Evolutionary conservation across 495 filamentous ascomycete species (phyloP).

Genomic region (Penicilliopsis zonata): DNA sequence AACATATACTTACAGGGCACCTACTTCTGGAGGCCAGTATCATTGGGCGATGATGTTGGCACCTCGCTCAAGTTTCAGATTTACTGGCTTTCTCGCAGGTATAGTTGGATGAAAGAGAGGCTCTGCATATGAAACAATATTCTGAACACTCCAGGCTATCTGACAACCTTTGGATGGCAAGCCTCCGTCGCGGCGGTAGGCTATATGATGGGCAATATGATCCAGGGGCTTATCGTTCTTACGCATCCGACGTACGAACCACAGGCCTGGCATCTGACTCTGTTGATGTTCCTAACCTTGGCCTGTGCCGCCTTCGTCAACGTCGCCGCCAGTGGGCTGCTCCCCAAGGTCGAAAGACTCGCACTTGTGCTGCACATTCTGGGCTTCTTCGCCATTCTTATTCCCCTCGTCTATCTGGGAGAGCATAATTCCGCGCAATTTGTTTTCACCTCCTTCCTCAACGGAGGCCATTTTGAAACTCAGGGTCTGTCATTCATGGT

Average conservation of each 20-base stretch:
- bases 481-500: constrained; percentile 21
- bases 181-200: constrained; percentile 18
- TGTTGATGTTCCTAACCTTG: constrained; percentile 29
- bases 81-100: constrained; percentile 12
- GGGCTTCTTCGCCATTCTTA: constrained; percentile 30
- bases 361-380: constrained; percentile 33
- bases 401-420: constrained; percentile 30
- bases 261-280: constrained; percentile 32
- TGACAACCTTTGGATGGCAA: constrained; percentile 32
- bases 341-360: constrained; percentile 33
- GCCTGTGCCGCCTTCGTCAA: constrained; percentile 23
- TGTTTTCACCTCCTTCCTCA: constrained; percentile 29
- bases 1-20: no score
- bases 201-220: constrained; percentile 23
- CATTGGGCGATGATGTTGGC: constrained; percentile 17
- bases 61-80: constrained; percentile 8
- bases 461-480: constrained; percentile 20
- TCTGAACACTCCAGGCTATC: constrained; percentile 18
- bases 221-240: constrained; percentile 31
- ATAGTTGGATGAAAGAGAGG: background rate
- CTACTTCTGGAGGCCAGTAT: constrained; percentile 15
- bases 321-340: constrained; percentile 23
- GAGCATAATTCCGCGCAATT: constrained; percentile 26
- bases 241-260: constrained; percentile 25
- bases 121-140: background rate